Evolutionary conservation across 2,329 filamentous ascomycete species (phyloP).

Genomic region (Ophiocordyceps unilateralis): DNA sequence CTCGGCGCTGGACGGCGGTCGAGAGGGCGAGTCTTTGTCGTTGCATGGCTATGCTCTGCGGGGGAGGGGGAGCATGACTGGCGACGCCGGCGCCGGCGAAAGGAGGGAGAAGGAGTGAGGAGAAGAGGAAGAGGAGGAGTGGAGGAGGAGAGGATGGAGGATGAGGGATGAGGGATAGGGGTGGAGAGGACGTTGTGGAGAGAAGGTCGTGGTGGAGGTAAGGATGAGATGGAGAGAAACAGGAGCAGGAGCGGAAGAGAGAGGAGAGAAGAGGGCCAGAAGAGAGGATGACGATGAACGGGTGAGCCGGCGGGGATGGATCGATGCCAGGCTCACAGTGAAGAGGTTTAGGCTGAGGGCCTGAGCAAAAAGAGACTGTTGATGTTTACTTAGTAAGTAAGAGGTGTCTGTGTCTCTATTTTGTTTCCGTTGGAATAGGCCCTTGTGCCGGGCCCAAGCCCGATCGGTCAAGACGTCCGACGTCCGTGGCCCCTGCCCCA

Average conservation of each 20-base stretch:
- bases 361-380: background rate
- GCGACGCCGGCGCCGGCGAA: conserved; percentile 1
- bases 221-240: no score
- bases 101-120: background rate
- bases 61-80: conserved; percentile 1
- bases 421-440: background rate
- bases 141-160: background rate
- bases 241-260: background rate
- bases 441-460: background rate
- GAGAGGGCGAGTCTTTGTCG: conserved; percentile 2
- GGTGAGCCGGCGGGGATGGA: no score
- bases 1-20: conserved; percentile 2
- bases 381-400: background rate
- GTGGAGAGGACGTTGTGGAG: no score
- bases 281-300: no score
- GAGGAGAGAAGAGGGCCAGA: background rate
- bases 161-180: no score
- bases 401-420: background rate
- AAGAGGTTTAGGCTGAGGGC: no score
- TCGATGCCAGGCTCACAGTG: no score
- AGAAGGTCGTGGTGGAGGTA: no score
- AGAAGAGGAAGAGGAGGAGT: background rate
- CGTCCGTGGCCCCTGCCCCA: background rate
- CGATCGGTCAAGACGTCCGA: background rate
- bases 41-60: conserved; percentile 10